Conservation (phyloP, 192 early-diverging fungal species). For the Mortierella claussenii region DNA sequence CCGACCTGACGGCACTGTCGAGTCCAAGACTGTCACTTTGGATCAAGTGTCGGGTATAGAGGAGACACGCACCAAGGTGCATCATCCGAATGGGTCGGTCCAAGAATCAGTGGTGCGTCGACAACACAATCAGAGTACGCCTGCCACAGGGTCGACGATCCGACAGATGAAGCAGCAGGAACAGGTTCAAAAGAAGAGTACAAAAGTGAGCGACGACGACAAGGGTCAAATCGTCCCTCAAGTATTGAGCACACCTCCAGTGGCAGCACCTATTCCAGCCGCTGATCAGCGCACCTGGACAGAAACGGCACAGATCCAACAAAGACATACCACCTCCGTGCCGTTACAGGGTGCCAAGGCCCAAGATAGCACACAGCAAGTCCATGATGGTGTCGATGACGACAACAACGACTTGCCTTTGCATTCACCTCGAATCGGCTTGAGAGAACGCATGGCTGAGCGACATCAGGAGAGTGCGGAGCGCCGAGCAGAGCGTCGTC, state of each 20-base stretch:
- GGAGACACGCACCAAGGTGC: conserved; percentile 14
- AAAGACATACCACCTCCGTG: no score
- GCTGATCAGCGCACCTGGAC: no score
- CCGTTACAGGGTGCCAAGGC: not conserved
- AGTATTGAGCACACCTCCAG: no score
- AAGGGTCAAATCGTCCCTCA: no score
- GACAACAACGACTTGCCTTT: no score
- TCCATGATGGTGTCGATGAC: not conserved
- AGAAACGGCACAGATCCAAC: not conserved
- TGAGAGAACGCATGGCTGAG: conserved; percentile 16
- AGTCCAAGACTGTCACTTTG: conserved; percentile 19
- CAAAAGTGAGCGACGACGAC: no score
- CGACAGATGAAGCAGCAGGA: conserved; percentile 2
- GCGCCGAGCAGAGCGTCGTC: not conserved
- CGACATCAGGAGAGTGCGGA: conserved; percentile 3
- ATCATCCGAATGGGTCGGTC: conserved; percentile 22
- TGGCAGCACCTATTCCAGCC: no score
- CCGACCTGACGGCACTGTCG: conserved; percentile 26
- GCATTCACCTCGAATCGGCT: no score
- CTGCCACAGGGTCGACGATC: not conserved
- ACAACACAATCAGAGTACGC: not conserved
- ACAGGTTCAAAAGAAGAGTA: no score
- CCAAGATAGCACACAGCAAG: not conserved
- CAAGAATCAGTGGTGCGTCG: conserved; percentile 7
- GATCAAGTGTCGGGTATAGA: not conserved